These are phyloP conservation scores for Tylopilus subfusipes DNA, from an alignment of 768 basidiomycete genomes.

Conservation along the genomic window DNA sequence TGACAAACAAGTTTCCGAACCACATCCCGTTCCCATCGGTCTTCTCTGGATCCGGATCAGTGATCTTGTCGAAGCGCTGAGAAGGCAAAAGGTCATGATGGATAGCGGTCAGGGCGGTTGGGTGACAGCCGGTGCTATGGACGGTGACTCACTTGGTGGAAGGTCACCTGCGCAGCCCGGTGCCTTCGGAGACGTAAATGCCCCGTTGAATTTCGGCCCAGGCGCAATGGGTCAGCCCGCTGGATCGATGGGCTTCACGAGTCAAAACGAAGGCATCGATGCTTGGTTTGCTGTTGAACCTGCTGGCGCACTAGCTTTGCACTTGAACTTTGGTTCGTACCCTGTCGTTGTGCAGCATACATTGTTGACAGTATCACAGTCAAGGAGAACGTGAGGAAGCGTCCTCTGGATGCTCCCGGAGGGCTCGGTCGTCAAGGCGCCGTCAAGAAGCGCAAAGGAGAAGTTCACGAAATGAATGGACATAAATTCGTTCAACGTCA, in stretches of 20 bases:
- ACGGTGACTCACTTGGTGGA: slow-evolving; percentile 48
- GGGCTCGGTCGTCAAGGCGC: slow-evolving; percentile 98
- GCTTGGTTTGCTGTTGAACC: slow-evolving; percentile 98
- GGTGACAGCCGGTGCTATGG: slow-evolving; percentile 94
- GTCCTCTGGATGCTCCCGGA: slow-evolving; percentile 86
- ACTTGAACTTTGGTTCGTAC: slow-evolving; percentile 85
- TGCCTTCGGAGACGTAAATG: slow-evolving; percentile 43
- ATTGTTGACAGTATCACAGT: slow-evolving; percentile 46
- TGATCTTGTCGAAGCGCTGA: slow-evolving; percentile 89
- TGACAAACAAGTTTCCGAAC: slow-evolving; percentile 83
- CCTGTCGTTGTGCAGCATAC: not conserved
- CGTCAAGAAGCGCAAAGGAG: slow-evolving; percentile 94
- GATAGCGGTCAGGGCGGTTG: slow-evolving; percentile 88
- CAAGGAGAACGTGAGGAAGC: slow-evolving; percentile 96
- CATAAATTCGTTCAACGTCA: slow-evolving; percentile 97
- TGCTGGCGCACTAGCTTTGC: slow-evolving; percentile 86
- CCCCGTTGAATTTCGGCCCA: slow-evolving; percentile 38
- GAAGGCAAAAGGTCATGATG: slow-evolving; percentile 86
- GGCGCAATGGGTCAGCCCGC: slow-evolving; percentile 28
- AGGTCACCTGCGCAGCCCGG: slow-evolving; percentile 51
- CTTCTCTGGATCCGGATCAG: slow-evolving; percentile 92
- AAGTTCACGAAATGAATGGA: slow-evolving; percentile 99
- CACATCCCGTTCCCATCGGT: slow-evolving; percentile 84
- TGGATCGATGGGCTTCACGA: slow-evolving; percentile 22
- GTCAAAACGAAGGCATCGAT: slow-evolving; percentile 74